Percentiles rank a stretch among this genome's conserved stretches.
Conservation (phyloP, 2,329 filamentous ascomycete genomes). For the Mycosphaerella sp. region DNA sequence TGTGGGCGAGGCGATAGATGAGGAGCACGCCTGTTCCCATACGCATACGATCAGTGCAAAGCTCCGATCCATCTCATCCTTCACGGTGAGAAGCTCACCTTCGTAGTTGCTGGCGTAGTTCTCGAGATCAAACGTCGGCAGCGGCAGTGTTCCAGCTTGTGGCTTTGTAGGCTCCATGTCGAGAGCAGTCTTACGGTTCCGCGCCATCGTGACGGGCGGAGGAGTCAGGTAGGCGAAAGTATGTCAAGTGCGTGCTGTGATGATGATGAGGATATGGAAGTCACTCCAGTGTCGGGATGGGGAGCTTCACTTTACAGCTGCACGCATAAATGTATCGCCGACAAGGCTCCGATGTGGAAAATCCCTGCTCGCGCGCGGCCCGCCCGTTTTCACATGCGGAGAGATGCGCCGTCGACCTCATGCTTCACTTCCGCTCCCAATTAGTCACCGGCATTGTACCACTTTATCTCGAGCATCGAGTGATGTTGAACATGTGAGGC, state of each 20-base stretch:
- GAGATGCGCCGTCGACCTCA: background rate
- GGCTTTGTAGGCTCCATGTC: background rate
- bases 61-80: background rate
- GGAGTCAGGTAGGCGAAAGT: background rate
- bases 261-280: background rate
- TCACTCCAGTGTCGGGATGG: background rate
- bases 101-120: constrained; percentile 84
- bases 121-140: constrained; percentile 85
- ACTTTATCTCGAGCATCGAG: no score
- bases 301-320: background rate
- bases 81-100: constrained; percentile 47
- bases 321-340: no score
- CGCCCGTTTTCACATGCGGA: background rate
- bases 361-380: background rate
- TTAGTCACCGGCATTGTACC: background rate
- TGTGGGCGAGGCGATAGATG: constrained; percentile 72
- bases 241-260: background rate
- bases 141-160: constrained; percentile 22
- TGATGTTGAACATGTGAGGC: no score
- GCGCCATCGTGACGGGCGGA: background rate
- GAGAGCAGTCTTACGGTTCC: constrained; percentile 1
- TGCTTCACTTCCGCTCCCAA: background rate
- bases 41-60: background rate
- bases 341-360: background rate
- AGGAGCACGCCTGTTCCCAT: constrained; percentile 62